Conservation (phyloP, 495 filamentous ascomycete genomes). For the Hypoxylon lienhwacheense region DNA sequence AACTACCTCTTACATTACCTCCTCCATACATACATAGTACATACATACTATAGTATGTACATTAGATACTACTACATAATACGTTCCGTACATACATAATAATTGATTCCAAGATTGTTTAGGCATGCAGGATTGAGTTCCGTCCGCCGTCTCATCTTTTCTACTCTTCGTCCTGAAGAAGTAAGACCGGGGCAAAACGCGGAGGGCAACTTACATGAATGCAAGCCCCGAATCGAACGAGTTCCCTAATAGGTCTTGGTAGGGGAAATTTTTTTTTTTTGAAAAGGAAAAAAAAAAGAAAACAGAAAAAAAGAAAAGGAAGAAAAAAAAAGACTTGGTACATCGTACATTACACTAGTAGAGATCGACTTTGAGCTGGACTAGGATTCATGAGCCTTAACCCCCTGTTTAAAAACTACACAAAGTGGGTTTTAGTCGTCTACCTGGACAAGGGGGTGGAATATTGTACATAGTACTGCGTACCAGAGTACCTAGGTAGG, state of each 20-base stretch:
- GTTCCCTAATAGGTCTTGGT: slow-evolving; percentile 14
- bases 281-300: no score
- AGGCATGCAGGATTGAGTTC: slow-evolving; percentile 7
- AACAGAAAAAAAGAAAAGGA: slow-evolving; percentile 6
- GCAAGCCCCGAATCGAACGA: slow-evolving; percentile 20
- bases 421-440: slow-evolving; percentile 30
- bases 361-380: slow-evolving; percentile 6
- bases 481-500: no score
- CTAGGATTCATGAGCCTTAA: slow-evolving; percentile 25
- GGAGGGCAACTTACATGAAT: slow-evolving; percentile 11
- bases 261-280: no score
- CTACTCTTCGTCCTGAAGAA: slow-evolving; percentile 2
- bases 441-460: no score
- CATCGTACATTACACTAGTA: no score
- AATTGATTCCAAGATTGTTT: no score
- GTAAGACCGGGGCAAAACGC: background rate
- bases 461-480: slow-evolving; percentile 16
- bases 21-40: no score
- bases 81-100: no score
- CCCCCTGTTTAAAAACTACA: slow-evolving; percentile 20
- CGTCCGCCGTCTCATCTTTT: slow-evolving; percentile 22
- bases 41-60: no score
- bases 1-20: no score
- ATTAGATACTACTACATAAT: no score
- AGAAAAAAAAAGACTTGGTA: no score